Conservation (phyloP, 2,329 filamentous ascomycete genomes). For the Hypoxylon sp. region DNA sequence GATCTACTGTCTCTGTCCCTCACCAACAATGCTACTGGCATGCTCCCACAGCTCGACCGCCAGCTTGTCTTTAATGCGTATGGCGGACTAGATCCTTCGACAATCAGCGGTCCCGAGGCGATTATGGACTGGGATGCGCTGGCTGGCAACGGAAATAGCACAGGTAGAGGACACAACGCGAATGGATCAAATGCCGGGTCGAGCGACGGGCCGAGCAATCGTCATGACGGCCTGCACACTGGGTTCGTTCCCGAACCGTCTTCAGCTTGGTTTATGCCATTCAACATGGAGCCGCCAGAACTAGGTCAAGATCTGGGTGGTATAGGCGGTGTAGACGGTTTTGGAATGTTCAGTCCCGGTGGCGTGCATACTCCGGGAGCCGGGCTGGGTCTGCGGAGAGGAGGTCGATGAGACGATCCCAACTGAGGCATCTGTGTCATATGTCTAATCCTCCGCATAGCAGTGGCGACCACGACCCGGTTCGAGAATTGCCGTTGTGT, state of each 20-base stretch:
- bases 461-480: not conserved
- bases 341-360: conserved; percentile 62
- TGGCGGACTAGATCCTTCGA: conserved; percentile 62
- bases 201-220: conserved; percentile 47
- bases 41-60: conserved; percentile 78
- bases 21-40: conserved; percentile 61
- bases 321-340: conserved; percentile 61
- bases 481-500: not conserved
- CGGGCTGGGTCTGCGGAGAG: conserved; percentile 46
- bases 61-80: conserved; percentile 83
- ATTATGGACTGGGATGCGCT: conserved; percentile 63
- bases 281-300: conserved; percentile 86
- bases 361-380: conserved; percentile 54
- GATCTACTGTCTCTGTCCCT: conserved; percentile 68
- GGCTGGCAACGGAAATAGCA: conserved; percentile 50
- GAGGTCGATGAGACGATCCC: conserved; percentile 42
- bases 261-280: conserved; percentile 91
- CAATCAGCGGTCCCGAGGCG: conserved; percentile 55
- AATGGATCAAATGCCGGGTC: conserved; percentile 49
- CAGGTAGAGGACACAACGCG: conserved; percentile 47
- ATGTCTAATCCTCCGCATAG: not conserved
- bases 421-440: not conserved
- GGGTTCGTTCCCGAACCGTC: conserved; percentile 59
- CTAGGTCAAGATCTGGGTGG: conserved; percentile 62
- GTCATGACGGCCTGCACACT: conserved; percentile 45